phyloP scores from a whole-genome alignment of 129 eudicot species.

The sunflower (Helianthus annuus) region DNA sequence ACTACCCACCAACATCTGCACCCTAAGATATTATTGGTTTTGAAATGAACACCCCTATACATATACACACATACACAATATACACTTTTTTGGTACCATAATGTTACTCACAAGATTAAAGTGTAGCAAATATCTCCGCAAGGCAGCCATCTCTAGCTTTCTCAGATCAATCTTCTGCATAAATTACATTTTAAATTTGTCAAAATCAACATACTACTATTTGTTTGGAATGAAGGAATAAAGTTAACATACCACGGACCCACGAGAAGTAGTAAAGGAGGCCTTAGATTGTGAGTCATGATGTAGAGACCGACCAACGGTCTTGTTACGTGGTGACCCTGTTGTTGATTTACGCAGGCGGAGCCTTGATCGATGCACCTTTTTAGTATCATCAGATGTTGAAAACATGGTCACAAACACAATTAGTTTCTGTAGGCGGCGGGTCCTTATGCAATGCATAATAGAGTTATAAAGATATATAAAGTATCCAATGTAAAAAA shows the following conservation, averaged over 20 bases:
- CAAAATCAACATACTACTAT: not conserved
- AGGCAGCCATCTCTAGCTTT: slow-evolving; percentile 86
- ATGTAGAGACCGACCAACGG: slow-evolving; percentile 61
- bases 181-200: not conserved
- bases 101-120: slow-evolving; percentile 47
- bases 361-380: slow-evolving; percentile 68
- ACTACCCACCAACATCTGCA: slow-evolving; percentile 29
- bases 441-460: slow-evolving; percentile 44
- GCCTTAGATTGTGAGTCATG: slow-evolving; percentile 70
- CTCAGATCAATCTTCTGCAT: slow-evolving; percentile 78
- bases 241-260: slow-evolving; percentile 50
- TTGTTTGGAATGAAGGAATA: not conserved
- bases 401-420: slow-evolving; percentile 36
- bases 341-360: slow-evolving; percentile 53
- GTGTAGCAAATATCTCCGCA: slow-evolving; percentile 79
- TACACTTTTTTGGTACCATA: too few species aligned
- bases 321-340: slow-evolving; percentile 60
- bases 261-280: slow-evolving; percentile 50
- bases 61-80: too few species aligned
- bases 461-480: slow-evolving; percentile 31
- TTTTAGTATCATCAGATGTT: slow-evolving; percentile 82
- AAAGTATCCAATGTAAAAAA: slow-evolving; percentile 42
- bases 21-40: slow-evolving; percentile 15
- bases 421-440: slow-evolving; percentile 33
- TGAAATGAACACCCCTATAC: too few species aligned